Base-by-base conservation (phyloP, 2,329 filamentous ascomycete genomes). In the Diplodia mutila region DNA sequence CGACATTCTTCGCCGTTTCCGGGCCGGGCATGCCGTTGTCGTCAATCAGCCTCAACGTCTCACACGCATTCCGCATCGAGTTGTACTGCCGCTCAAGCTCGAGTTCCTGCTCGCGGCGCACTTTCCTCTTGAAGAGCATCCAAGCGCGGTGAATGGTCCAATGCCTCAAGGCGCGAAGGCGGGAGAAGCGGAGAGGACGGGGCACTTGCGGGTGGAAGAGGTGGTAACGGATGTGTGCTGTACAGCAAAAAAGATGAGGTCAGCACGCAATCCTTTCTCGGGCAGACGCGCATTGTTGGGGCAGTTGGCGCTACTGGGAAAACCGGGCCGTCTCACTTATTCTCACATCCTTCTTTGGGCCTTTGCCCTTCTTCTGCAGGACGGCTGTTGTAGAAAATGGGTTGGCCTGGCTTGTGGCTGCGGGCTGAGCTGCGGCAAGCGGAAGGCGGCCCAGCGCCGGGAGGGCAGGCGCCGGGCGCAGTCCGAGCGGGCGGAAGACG, bases 121-220 rank as follows among this genome's bases (percentile, higher is more conserved):
- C 85, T 77, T 91, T 87, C 72, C 89, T 86, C 74, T 90, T 89
- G 81, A 90, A 91, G 34, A 98, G 85, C 74, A 92, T 86, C 93
- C 94, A 98, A 25, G 94, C 94, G 73, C 95, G 93, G 84, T 98
- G 94, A 80, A 99, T 98, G 63, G 95, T 98, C 95, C 95, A 99
- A 85, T 99, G 95, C 55, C 95, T 92, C 71, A 99, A 89, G 80
- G 89, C 87, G 67, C 95, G 90, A 80, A 91, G 91, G 73, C 94
- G 93, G 49, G 89, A 93, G 86, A 98, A 94, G 74, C 93, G 91
- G 71, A 99, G 87, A 0, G 95, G 94, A 14, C 89, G 87, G 0
- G 89, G 90, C 7, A 87, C 91, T 34, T 86, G 80, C 1, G 89
- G 88, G 78, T 92, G 90, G 74, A 85, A 81, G 72, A 92, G 86